phyloP scores from a whole-genome alignment of 2,329 filamentous ascomycete genomes.

The Cladophialophora carrionii region DNA sequence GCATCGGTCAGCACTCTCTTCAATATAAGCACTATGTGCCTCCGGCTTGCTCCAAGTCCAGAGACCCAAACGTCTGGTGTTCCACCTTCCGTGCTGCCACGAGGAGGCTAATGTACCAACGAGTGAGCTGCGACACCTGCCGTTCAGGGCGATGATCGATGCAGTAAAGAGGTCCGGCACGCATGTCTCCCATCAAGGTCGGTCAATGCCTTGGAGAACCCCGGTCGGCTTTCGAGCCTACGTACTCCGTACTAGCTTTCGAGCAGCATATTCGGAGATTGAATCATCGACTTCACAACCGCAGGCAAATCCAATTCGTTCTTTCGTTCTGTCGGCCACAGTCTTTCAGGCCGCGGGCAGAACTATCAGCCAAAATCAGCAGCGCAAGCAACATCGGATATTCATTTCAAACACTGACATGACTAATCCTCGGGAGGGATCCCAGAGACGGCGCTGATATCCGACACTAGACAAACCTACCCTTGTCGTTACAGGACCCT shows the following conservation, averaged over 20 bases:
- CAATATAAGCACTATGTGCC: slow-evolving; percentile 23
- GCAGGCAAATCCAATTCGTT: background rate
- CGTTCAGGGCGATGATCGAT: slow-evolving; percentile 7
- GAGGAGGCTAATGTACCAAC: slow-evolving; percentile 13
- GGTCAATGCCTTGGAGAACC: slow-evolving; percentile 21
- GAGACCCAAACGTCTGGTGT: background rate
- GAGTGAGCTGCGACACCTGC: background rate
- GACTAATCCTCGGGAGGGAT: slow-evolving; percentile 7
- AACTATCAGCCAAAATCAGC: slow-evolving; percentile 21
- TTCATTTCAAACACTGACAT: slow-evolving; percentile 17
- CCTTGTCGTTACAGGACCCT: background rate
- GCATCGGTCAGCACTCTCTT: slow-evolving; percentile 23
- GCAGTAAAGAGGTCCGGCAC: slow-evolving; percentile 16
- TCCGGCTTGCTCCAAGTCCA: slow-evolving; percentile 10
- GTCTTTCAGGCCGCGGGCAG: slow-evolving; percentile 12
- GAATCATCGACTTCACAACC: background rate
- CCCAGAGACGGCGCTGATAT: slow-evolving; percentile 18
- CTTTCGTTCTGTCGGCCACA: background rate
- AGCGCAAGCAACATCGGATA: slow-evolving; percentile 9
- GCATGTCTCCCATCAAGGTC: background rate
- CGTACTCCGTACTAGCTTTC: no score
- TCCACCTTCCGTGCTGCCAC: slow-evolving; percentile 21
- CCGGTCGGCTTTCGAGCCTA: slow-evolving; percentile 14
- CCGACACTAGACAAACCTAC: background rate
- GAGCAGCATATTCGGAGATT: slow-evolving; percentile 4